Percentiles rank a stretch among this genome's conserved stretches.
Evolutionary conservation across 1,284 basidiomycete genomes (phyloP).

Genomic region (Ceratobasidium sp.): DNA sequence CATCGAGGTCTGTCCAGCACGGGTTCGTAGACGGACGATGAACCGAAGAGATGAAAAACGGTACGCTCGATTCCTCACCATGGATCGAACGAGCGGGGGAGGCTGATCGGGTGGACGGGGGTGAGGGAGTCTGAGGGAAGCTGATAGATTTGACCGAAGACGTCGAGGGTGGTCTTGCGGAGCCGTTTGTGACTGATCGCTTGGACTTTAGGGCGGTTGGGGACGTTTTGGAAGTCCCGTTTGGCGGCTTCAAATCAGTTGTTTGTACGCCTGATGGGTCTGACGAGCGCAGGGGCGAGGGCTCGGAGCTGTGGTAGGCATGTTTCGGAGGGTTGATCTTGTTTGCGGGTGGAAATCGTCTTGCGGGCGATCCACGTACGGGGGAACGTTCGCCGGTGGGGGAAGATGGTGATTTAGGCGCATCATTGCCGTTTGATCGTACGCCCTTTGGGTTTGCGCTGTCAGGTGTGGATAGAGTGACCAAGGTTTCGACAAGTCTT

Average conservation of each 20-base stretch:
- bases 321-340: conserved; percentile 9
- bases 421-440: conserved; percentile 1
- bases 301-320: conserved; percentile 6
- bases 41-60: conserved; percentile 73
- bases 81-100: conserved; percentile 34
- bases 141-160: conserved; percentile 27
- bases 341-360: not conserved
- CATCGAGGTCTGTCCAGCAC: conserved; percentile 54
- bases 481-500: conserved; percentile 80
- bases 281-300: conserved; percentile 17
- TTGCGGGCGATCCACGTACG: conserved; percentile 10
- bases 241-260: not conserved
- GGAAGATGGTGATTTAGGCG: conserved; percentile 11
- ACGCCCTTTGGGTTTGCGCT: conserved; percentile 48
- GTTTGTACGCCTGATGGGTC: not conserved
- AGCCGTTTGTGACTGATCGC: conserved; percentile 24
- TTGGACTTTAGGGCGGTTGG: conserved; percentile 11
- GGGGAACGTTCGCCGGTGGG: conserved; percentile 9
- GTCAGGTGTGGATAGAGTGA: conserved; percentile 56
- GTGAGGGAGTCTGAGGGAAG: conserved; percentile 26
- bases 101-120: conserved; percentile 31
- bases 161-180: conserved; percentile 11
- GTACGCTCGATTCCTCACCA: conserved; percentile 47
- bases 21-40: conserved; percentile 81
- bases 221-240: conserved; percentile 18